Evolutionary conservation across 169 alveolate genomes (phyloP), one percentile per base, ranked within the genome.

Genomic region (Plasmodium malariae): DNA sequence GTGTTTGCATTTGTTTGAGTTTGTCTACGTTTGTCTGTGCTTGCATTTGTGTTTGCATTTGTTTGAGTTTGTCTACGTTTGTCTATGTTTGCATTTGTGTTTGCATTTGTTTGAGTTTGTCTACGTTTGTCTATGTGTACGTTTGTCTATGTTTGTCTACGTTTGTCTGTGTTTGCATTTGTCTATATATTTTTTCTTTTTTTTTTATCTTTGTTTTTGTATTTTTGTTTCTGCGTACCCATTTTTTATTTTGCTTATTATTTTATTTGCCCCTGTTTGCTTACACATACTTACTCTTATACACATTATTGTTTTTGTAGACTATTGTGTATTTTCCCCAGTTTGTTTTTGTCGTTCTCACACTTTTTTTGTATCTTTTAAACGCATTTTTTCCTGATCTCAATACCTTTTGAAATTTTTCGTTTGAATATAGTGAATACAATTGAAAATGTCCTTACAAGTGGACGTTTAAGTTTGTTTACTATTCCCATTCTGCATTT

Each of bases 61-160:
- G 26, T 55, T 14, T 55, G 7, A 9, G 67, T 7, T 11, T n/a
- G 17, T 21, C 7, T 14, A 7, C 19, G 19, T 55, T 14, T 55
- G 30, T 55, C 7, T 55, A 6, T 19, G 3, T n/a, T 2, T 7
- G 67, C 12, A 55, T 24, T 6, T 24, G 26, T 55, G 17, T 55
- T n/a, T 3, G n/a, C 7, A 55, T 21, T 68, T 70, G 19, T 21
- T 45, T 24, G 6, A 7, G 21, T 69, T 26, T 17, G 45, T 51
- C 34, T 7, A 7, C 7, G 83, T 70, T 59, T 55, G 45, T 21
- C 68, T 68, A 26, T 49, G 14, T 54, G 28, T 72, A 43, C 28
- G 48, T 72, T 17, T 37, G 37, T 26, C 21, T 70, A 2, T 6
- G 69, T 24, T 54, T 55, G 45, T 26, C 49, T 55, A 37, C 36